Percentiles rank a stretch among this genome's conserved stretches.
Evolutionary conservation across 2,329 filamentous ascomycete species (phyloP).

Genomic region (Scytalidium lignicola): DNA sequence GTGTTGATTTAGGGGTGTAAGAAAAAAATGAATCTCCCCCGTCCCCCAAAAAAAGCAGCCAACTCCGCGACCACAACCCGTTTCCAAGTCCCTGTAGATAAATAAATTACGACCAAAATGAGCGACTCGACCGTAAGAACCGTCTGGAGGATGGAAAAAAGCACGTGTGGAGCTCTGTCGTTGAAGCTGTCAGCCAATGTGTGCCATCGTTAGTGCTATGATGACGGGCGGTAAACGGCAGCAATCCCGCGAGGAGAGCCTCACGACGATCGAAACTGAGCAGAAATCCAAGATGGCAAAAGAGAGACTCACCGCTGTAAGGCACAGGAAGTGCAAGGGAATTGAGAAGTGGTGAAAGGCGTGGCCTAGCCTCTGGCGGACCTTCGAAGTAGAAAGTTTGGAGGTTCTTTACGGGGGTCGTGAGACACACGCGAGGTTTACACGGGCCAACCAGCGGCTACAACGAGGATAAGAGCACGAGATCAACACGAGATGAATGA

Average conservation of each 20-base stretch:
- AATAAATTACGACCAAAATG: background rate
- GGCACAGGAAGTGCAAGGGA: constrained; percentile 2
- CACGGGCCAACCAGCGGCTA: constrained; percentile 9
- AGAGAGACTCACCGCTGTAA: background rate
- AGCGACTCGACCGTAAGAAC: background rate
- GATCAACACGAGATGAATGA: constrained; percentile 10
- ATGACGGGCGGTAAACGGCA: constrained; percentile 3
- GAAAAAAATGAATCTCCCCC: background rate
- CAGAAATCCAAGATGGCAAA: background rate
- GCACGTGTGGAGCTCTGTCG: constrained; percentile 2
- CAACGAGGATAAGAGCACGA: constrained; percentile 15
- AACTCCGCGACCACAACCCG: background rate
- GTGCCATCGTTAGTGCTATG: constrained; percentile 11
- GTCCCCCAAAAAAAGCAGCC: background rate
- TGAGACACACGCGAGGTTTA: constrained; percentile 16
- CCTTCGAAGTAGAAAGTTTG: constrained; percentile 22
- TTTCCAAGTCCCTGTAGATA: background rate
- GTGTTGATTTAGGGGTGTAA: background rate
- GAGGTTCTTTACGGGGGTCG: constrained; percentile 10
- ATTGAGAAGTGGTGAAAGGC: constrained; percentile 14
- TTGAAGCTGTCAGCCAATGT: constrained; percentile 8
- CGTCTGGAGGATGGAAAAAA: background rate
- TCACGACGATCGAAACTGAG: background rate
- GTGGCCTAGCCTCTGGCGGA: constrained; percentile 4
- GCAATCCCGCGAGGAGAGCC: background rate